A percentile compares a stretch with the other conserved stretches of the same genome.
These are phyloP conservation scores for Stromatinia cepivora DNA, from an alignment of 2,329 filamentous ascomycete species.

Conservation along the genomic window DNA sequence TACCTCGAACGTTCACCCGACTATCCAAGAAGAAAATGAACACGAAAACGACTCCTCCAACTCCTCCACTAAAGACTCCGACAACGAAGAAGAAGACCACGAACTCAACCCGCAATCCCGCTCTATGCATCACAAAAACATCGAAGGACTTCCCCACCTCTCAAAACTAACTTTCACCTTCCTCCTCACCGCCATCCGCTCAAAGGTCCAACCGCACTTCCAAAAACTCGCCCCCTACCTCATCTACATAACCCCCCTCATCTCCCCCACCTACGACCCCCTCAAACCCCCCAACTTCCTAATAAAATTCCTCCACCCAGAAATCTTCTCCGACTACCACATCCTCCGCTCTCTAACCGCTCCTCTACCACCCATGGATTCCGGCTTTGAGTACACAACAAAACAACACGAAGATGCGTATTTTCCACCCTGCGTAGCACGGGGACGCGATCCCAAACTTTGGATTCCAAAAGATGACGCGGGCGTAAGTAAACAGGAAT, in stretches of 20 bases:
- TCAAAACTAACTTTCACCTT: conserved; percentile 22
- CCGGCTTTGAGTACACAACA: conserved; percentile 47
- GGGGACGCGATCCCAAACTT: conserved; percentile 51
- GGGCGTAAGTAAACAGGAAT: conserved; percentile 58
- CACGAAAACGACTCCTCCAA: neutral
- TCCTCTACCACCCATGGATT: conserved; percentile 49
- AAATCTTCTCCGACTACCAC: conserved; percentile 56
- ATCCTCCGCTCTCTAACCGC: conserved; percentile 46
- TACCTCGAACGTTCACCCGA: neutral
- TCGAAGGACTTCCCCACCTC: conserved; percentile 22
- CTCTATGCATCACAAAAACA: neutral
- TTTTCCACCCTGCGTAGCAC: conserved; percentile 58
- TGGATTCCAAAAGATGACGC: conserved; percentile 61
- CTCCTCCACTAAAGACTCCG: neutral
- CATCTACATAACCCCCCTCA: conserved; percentile 27
- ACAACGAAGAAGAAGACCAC: conserved; percentile 15
- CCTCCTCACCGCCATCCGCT: neutral
- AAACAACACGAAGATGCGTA: conserved; percentile 53
- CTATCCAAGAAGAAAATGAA: neutral
- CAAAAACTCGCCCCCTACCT: neutral
- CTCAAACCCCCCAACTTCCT: conserved; percentile 47
- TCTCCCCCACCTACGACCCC: conserved; percentile 36
- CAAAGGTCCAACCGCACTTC: neutral
- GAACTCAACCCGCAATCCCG: conserved; percentile 1
- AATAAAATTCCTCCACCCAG: conserved; percentile 57